Evolutionary conservation across 345 rosid species (phyloP), one percentile per base, ranked within the genome.

Genomic region (Kernera saxatilis): DNA sequence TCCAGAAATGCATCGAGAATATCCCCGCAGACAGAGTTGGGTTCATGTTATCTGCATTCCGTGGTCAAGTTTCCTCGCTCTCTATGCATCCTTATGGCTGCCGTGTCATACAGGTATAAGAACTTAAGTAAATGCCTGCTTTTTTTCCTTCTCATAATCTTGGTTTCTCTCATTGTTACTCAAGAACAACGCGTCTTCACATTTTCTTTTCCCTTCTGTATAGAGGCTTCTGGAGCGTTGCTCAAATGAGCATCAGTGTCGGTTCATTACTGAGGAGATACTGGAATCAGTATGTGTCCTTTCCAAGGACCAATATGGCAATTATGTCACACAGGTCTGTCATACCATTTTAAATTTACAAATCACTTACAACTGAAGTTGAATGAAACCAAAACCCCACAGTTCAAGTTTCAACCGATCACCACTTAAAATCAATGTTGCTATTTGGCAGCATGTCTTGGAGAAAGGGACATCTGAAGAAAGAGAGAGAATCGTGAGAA

Each of bases 41-140:
- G 17, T 87, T 87, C 63, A 81, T 90, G 69, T 67, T 90, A 44
- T 77, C 84, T 44, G 81, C 90, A 23, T 88, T 90, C 61, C 71
- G 76, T 49, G 87, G 86, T 53, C 84, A 86, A 67, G 92, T 88
- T 59, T 87, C 84, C 43, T 75, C 79, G 11, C 93, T 90, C 74
- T 87, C 93, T 21, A 84, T 66, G 72, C 97, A 88, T 82, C 90
- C 96, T 5, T 90, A 87, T 73, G 96, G 96, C 32, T 90, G 92
- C 43, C 90, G 97, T 60, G 94, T 90, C 64, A 84, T 86, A 67
- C 97, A 88, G 88, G 93, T 86, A 73, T 61, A 27, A 51, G 19
- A 26, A 26, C 37, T 59, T 57, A 63, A 6, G 5, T 11, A 7
- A 41, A 62, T 2, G 1, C 18, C 32, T 17, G 26, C n/a, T 8